Percentiles rank a stretch among this genome's conserved stretches.
phyloP scores from a whole-genome alignment of 768 basidiomycete genomes.

The Russula ochroleuca region DNA sequence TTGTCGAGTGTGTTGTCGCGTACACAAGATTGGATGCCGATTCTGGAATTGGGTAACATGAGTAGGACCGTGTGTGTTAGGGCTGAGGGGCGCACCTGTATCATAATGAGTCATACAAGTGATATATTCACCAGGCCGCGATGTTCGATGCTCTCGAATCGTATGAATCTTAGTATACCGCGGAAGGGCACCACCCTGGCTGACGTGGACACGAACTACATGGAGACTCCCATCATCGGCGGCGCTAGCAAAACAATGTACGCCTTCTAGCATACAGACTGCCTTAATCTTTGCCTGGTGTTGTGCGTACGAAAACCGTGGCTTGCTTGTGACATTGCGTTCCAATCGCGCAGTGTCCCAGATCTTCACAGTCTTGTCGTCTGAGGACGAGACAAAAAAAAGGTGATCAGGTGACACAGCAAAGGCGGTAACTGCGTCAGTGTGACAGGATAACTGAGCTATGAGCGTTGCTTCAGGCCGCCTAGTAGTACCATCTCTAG shows the following conservation, averaged over 20 bases:
- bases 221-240: conserved; percentile 81
- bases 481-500: conserved; percentile 57
- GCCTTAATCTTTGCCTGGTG: conserved; percentile 64
- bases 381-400: conserved; percentile 91
- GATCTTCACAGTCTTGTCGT: conserved; percentile 90
- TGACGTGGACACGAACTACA: conserved; percentile 77
- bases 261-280: conserved; percentile 79
- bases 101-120: conserved; percentile 80
- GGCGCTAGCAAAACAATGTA: conserved; percentile 86
- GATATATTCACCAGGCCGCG: conserved; percentile 71
- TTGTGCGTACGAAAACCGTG: conserved; percentile 46
- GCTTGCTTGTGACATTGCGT: conserved; percentile 86
- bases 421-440: conserved; percentile 71
- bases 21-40: conserved; percentile 78
- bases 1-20: conserved; percentile 74
- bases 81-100: conserved; percentile 45
- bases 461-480: conserved; percentile 77
- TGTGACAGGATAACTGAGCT: conserved; percentile 79
- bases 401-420: conserved; percentile 89
- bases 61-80: conserved; percentile 16
- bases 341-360: conserved; percentile 94
- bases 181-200: conserved; percentile 60
- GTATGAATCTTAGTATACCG: conserved; percentile 79
- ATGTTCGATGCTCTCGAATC: conserved; percentile 75
- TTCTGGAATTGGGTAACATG: conserved; percentile 41